Evolutionary conservation across 306 rosid species (phyloP), one percentile per base, ranked within the genome.

Genomic region (Dryas alaskensis): DNA sequence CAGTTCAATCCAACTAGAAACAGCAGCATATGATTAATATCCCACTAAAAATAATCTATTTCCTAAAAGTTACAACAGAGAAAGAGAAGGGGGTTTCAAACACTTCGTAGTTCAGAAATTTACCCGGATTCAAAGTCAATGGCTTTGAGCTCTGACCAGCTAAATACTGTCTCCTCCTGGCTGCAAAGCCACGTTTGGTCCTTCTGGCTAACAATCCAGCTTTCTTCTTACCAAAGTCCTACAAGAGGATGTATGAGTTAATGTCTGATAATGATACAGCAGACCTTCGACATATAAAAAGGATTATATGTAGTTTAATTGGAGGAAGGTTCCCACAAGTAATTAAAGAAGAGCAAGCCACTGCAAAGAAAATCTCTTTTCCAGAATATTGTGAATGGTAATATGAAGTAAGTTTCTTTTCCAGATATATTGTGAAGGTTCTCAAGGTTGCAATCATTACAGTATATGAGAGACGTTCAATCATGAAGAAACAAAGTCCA

Each of bases 131-230:
- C 60, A 51, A 27, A 40, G 55, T 44, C 14, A 43, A 1, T 31
- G 57, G 25, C 69, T 70, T 59, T 9, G 75, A 68, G 60, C 62
- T 68, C 60, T 68, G 69, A 51, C 69, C 55, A 31, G 37, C 4
- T 11, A 11, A 14, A 51, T 31, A 72, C 49, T 16, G 3, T 4
- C 16, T 52, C 42, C 60, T 48, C 50, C 66, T 16, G 11, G 50
- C 51, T 3, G 39, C 14, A 13, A 10, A 16, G 44, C 13, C 6
- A 47, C 49, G 44, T 73, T 10, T 60, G 31, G 9, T 37, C 52
- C 58, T 39, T 68, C 39, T 50, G 4, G 57, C 16, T 47, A 47
- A 42, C 12, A 31, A 7, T 13, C 17, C 48, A 73, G 62, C 11
- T 51, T 69, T 73, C 43, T 45, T 57, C 61, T 25, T 7, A 4